phyloP scores from a whole-genome alignment of 2,329 filamentous ascomycete genomes.

The Trichophyton equinum region DNA sequence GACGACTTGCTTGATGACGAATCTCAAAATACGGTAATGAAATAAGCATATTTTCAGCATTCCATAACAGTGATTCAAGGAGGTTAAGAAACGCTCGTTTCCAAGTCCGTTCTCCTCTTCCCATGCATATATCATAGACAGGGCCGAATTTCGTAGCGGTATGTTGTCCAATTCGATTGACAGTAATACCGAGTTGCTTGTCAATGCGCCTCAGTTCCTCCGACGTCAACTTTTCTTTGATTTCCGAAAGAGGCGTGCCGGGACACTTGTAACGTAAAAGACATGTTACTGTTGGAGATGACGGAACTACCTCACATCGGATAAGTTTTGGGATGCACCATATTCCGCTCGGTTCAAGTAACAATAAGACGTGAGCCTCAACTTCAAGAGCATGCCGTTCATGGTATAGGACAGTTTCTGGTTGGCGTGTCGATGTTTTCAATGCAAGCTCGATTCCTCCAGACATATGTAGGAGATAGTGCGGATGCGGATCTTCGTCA shows the following conservation, averaged over 20 bases:
- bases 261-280: slow-evolving; percentile 27
- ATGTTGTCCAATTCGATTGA: slow-evolving; percentile 34
- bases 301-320: slow-evolving; percentile 24
- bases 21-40: slow-evolving; percentile 45
- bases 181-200: slow-evolving; percentile 24
- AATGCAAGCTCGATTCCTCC: slow-evolving; percentile 27
- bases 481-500: slow-evolving; percentile 22
- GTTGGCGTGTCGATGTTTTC: slow-evolving; percentile 25
- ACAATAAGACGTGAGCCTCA: slow-evolving; percentile 28
- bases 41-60: slow-evolving; percentile 47
- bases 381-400: slow-evolving; percentile 29
- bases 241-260: slow-evolving; percentile 24
- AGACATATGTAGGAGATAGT: slow-evolving; percentile 27
- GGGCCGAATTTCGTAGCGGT: slow-evolving; percentile 40
- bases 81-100: slow-evolving; percentile 40
- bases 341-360: slow-evolving; percentile 23
- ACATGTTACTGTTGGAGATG: slow-evolving; percentile 22
- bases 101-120: slow-evolving; percentile 41
- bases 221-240: slow-evolving; percentile 19
- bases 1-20: slow-evolving; percentile 36
- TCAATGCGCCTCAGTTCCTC: slow-evolving; percentile 24
- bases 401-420: slow-evolving; percentile 28
- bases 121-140: slow-evolving; percentile 35
- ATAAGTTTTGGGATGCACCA: slow-evolving; percentile 29
- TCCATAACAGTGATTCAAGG: slow-evolving; percentile 42